These are phyloP conservation scores for Curvularia verruculosa DNA, from an alignment of 2,329 filamentous ascomycete genomes.

Conservation along the genomic window DNA sequence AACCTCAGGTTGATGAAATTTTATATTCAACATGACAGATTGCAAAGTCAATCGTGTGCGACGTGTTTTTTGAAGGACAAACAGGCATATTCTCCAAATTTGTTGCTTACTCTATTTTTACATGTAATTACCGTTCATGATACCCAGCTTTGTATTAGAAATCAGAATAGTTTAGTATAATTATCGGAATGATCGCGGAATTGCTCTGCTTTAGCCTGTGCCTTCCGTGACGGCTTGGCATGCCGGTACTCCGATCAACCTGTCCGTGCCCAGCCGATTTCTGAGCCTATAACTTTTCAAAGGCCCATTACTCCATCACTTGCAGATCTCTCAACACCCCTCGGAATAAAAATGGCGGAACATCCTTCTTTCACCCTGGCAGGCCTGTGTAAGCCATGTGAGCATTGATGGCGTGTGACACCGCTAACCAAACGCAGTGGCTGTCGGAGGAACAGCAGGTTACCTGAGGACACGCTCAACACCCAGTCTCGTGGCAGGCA, in stretches of 20 bases:
- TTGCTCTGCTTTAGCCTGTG: background rate
- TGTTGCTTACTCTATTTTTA: background rate
- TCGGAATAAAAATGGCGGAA: constrained; percentile 30
- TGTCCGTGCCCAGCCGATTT: background rate
- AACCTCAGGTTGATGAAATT: background rate
- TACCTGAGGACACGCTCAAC: constrained; percentile 37
- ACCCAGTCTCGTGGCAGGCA: constrained; percentile 35
- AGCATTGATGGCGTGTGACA: background rate
- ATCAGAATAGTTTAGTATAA: background rate
- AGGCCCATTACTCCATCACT: background rate
- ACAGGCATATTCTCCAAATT: background rate
- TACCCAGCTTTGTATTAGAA: background rate
- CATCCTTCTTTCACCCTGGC: constrained; percentile 41
- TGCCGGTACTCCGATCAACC: background rate
- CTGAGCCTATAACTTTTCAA: background rate
- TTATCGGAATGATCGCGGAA: background rate
- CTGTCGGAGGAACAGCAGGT: constrained; percentile 37
- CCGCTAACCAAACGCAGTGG: constrained; percentile 23
- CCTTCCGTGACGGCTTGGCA: constrained; percentile 10
- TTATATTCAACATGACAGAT: background rate
- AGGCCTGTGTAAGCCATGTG: constrained; percentile 29
- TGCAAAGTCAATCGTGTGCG: background rate
- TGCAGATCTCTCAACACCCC: background rate
- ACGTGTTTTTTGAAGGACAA: background rate
- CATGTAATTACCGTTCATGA: background rate